Base-by-base conservation (phyloP, 345 rosid genomes). In the Rhizophora mangle region DNA sequence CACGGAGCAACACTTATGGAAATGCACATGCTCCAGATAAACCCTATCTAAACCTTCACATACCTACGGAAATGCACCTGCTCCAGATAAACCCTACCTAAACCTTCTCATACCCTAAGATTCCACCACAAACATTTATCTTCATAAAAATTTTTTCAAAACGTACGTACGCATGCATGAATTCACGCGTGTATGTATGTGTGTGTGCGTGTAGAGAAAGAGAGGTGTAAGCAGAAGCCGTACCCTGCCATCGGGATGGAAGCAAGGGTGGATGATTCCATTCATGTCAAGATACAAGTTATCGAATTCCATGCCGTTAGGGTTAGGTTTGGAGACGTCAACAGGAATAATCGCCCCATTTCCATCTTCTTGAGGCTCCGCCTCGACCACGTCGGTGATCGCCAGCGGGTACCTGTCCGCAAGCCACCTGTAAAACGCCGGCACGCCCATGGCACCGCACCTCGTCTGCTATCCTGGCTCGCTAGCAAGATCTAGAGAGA, bases 241-340 rank as follows among this genome's bases (percentile, higher is more conserved):
- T 74, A 90, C 99, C 98, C 79, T 92, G 65, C 97, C 97, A 7
- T 96, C 99, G 29, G 99, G 99, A 49, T 92, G 99, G 68, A 96
- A 96, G 79, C 99, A 90, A 59, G 99, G 99, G 64, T 92, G 98
- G 68, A 92, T 87, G 59, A 96, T 90, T 16, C 96, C 96, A 58
- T 96, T 96, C 95, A 96, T 92, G 71, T 96, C 99, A 52, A 96
- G 80, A 65, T 96, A 96, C 79, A 96, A 53, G 73, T 96, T 92
- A 71, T 96, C 98, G 54, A 82, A 96, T 77, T 92, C 99, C 32
- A 83, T 43, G 63, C 97, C 97, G 58, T 92, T 96, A 80, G 99
- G 98, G 82, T 96, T 96, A 74, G 95, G 90, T 79, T 76, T 85
- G 49, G 87, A 83, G 75, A 84, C 79, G 58, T 96, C 98, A 6